A percentile compares a stretch with the other conserved stretches of the same genome.
These are phyloP conservation scores for Chytridiales sp. DNA, from an alignment of 371 early-diverging fungal species.

Conservation along the genomic window DNA sequence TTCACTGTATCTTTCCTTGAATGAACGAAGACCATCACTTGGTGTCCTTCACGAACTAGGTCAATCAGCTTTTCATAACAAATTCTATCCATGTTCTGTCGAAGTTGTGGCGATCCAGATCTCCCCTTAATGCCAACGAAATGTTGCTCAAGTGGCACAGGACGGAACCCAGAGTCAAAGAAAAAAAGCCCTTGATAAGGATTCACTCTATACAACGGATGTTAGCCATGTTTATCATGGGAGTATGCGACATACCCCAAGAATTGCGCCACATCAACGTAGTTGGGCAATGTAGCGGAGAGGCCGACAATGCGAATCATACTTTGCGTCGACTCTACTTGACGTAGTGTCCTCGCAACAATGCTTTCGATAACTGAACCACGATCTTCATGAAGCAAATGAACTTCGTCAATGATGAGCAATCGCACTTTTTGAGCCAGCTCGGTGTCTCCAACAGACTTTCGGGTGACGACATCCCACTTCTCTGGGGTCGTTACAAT, in stretches of 20 bases:
- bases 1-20: constrained; percentile 94
- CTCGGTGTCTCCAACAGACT: constrained; percentile 88
- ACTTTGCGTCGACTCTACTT: constrained; percentile 83
- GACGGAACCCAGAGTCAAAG: constrained; percentile 94
- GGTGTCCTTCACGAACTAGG: constrained; percentile 77
- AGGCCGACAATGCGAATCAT: constrained; percentile 98
- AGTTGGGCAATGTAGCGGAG: constrained; percentile 99
- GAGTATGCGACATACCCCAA: constrained; percentile 54
- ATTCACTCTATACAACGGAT: constrained; percentile 67
- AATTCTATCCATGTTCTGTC: constrained; percentile 69
- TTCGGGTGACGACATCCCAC: constrained; percentile 99
- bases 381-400: constrained; percentile 97
- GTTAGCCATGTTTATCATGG: no score
- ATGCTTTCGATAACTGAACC: constrained; percentile 98
- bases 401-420: constrained; percentile 99
- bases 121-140: constrained; percentile 89
- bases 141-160: constrained; percentile 94
- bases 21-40: constrained; percentile 99
- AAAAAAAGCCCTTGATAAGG: constrained; percentile 89
- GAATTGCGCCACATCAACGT: constrained; percentile 95
- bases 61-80: constrained; percentile 82
- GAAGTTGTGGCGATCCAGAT: constrained; percentile 63
- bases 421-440: constrained; percentile 85
- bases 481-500: constrained; percentile 99
- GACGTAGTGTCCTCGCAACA: constrained; percentile 92